Base-by-base conservation (phyloP, 129 eudicot species). In the Lonicera japonica region DNA sequence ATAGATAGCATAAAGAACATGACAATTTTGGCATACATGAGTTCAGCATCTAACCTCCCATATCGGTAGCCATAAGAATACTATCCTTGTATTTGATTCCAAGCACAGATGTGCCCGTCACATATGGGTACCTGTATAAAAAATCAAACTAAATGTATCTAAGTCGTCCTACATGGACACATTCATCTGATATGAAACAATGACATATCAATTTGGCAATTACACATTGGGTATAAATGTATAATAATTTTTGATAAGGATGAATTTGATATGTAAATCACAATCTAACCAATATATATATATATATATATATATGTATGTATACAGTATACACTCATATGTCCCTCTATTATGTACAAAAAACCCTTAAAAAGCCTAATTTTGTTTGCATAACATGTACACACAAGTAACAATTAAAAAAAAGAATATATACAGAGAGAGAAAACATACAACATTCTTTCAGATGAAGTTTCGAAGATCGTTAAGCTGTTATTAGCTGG, bases 71-170 rank as follows among this genome's bases (percentile, higher is more conserved):
- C 84, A 88, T 71, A 71, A 88, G 94, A 61, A 88, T 70, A 3
- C 96, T 94, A 85, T 88, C 96, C 70, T 88, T 82, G 77, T 84
- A 88, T 66, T 88, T 88, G 63, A 88, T 81, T 48, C 84, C 96
- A 64, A 88, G 68, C 38, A 88, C 89, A 3, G 90, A 88, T 12
- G 96, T 85, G 19, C 96, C 90, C 7, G 95, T 87, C 18, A 83
- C 88, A 54, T 83, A 83, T 0, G 95, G 95, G 52, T 64, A 65
- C 81, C 95, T 87, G 75, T 20, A 45, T 17, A 45, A 40, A 20
- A 17, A 54, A 45, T 22, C 55, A 62, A 54, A 13, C 11, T 48
- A 60, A 52, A 11, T 3, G 20, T 22, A 5, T 53, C 11, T 43
- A 38, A 4, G 11, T 36, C 56, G 55, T 22, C 14, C 54, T 29